Conservation (phyloP, 169 alveolate species). For the Eimeria falciformis region DNA sequence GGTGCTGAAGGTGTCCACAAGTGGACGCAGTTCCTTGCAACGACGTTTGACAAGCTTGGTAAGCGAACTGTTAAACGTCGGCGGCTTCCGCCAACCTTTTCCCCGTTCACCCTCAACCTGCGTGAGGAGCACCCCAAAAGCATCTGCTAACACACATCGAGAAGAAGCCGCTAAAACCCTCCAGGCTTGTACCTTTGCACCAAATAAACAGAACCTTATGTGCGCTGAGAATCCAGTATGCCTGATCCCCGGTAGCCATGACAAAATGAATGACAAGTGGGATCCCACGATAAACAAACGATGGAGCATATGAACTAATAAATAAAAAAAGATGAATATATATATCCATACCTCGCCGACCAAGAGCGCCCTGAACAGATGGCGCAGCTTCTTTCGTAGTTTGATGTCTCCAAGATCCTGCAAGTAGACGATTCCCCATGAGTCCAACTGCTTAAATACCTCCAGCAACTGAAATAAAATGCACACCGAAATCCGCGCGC, state of each 20-base stretch:
- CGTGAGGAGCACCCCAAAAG: neutral
- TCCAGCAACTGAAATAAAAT: conserved; percentile 48
- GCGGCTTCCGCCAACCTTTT: conserved; percentile 61
- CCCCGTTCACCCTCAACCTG: conserved; percentile 70
- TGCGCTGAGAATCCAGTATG: too few species aligned
- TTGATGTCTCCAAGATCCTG: conserved; percentile 66
- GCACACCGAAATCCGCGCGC: neutral
- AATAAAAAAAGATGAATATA: too few species aligned
- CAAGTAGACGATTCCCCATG: conserved; percentile 62
- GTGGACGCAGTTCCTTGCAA: conserved; percentile 56
- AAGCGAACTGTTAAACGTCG: conserved; percentile 31
- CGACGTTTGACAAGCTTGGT: conserved; percentile 52
- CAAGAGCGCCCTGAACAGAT: conserved; percentile 66
- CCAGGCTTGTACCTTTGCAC: too few species aligned
- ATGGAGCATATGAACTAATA: too few species aligned
- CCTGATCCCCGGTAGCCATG: too few species aligned
- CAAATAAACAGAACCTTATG: too few species aligned
- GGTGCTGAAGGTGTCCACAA: neutral
- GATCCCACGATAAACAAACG: too few species aligned
- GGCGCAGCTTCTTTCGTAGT: conserved; percentile 76
- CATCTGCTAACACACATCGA: too few species aligned
- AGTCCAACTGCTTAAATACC: conserved; percentile 66
- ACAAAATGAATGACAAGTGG: too few species aligned
- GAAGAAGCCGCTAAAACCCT: too few species aligned
- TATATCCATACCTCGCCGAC: conserved; percentile 50